phyloP scores from a whole-genome alignment of 768 basidiomycete genomes.

The Macrocybe gigantea region DNA sequence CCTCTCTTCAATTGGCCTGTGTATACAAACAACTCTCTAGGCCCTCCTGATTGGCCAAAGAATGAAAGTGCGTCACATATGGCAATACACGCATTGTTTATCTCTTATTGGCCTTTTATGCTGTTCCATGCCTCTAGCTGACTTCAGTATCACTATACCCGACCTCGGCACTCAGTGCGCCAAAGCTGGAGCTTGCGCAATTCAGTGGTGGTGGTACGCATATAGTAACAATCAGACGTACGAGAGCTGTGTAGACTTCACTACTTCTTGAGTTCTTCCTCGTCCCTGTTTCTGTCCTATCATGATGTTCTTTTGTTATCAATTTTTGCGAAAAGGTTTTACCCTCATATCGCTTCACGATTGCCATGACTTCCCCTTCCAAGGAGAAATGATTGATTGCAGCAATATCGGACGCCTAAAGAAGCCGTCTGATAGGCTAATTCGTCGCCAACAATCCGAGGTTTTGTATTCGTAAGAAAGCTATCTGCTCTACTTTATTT shows the following conservation, averaged over 20 bases:
- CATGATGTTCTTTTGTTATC: no score
- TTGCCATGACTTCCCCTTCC: no score
- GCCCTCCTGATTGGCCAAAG: constrained; percentile 23
- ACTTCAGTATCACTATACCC: constrained; percentile 25
- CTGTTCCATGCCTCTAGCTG: constrained; percentile 12
- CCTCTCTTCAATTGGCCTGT: constrained; percentile 26
- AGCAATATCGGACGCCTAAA: no score
- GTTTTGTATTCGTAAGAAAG: no score
- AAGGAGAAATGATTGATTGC: no score
- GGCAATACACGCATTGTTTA: not conserved
- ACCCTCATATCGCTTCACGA: no score
- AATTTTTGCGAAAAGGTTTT: no score
- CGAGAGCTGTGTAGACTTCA: constrained; percentile 30
- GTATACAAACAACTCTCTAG: constrained; percentile 24
- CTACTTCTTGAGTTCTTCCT: constrained; percentile 4
- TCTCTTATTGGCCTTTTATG: not conserved
- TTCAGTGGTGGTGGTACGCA: constrained; percentile 33
- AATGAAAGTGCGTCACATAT: constrained; percentile 24
- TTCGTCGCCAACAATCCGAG: no score
- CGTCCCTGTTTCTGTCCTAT: no score
- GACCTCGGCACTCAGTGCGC: constrained; percentile 23
- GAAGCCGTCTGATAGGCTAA: no score
- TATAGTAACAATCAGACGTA: constrained; percentile 24
- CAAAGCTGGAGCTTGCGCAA: constrained; percentile 24
- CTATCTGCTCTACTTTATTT: no score